phyloP scores from a whole-genome alignment of 257 asterid species.

The Petunia secreta region DNA sequence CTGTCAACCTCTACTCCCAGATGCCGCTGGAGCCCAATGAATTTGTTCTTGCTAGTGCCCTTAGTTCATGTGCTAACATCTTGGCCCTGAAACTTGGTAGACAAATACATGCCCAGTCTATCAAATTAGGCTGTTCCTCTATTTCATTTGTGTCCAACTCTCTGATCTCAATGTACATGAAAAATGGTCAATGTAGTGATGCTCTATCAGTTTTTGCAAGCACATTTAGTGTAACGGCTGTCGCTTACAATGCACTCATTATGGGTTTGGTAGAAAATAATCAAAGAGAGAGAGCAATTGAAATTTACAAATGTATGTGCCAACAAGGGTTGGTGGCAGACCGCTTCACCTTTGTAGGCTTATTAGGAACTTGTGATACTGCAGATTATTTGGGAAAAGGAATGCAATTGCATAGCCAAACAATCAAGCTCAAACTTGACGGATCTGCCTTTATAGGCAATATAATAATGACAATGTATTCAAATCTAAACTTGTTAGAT shows the following conservation, averaged over 20 bases:
- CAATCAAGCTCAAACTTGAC: conserved; percentile 61
- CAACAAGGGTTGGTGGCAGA: conserved; percentile 62
- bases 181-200: conserved; percentile 54
- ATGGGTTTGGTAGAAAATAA: conserved; percentile 65
- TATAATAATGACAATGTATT: conserved; percentile 56
- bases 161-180: conserved; percentile 70
- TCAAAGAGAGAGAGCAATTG: conserved; percentile 53
- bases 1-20: conserved; percentile 47
- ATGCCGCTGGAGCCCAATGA: conserved; percentile 68
- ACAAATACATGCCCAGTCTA: conserved; percentile 64
- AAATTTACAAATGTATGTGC: conserved; percentile 53
- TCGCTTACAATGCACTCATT: conserved; percentile 61
- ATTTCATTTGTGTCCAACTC: conserved; percentile 66
- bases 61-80: conserved; percentile 66
- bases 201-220: conserved; percentile 51
- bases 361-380: conserved; percentile 50
- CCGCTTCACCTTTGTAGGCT: conserved; percentile 69
- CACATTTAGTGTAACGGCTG: conserved; percentile 37
- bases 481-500: conserved; percentile 46
- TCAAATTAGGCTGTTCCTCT: conserved; percentile 48
- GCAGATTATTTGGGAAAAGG: conserved; percentile 41
- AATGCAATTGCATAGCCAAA: conserved; percentile 62
- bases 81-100: conserved; percentile 52
- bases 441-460: conserved; percentile 55
- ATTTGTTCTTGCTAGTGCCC: conserved; percentile 58